Percentiles rank a stretch among this genome's conserved stretches.
Evolutionary conservation across 495 filamentous ascomycete genomes (phyloP).

Genomic region (Melanomma pulvis-pyrius): DNA sequence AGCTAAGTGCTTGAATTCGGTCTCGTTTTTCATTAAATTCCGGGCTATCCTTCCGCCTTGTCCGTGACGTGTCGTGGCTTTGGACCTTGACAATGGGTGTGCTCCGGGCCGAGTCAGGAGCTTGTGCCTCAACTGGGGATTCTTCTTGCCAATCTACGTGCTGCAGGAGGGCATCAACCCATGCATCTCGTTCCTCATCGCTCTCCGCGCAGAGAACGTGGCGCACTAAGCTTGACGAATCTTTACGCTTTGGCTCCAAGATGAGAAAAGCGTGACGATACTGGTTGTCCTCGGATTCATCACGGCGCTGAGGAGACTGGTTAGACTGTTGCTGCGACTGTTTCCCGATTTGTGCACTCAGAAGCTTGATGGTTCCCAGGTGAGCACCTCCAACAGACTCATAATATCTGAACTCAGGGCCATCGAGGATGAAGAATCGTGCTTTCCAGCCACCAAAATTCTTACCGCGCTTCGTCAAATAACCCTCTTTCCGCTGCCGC

Average conservation of each 20-base stretch:
- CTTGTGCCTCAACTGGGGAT: slow-evolving; percentile 47
- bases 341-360: slow-evolving; percentile 91
- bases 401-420: slow-evolving; percentile 86
- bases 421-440: slow-evolving; percentile 89
- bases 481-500: slow-evolving; percentile 81
- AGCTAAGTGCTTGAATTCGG: slow-evolving; percentile 76
- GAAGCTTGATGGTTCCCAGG: slow-evolving; percentile 89
- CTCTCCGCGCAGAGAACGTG: slow-evolving; percentile 96
- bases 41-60: slow-evolving; percentile 44
- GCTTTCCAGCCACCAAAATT: slow-evolving; percentile 99
- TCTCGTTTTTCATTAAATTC: slow-evolving; percentile 45
- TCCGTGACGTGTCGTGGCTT: slow-evolving; percentile 14
- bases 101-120: slow-evolving; percentile 38
- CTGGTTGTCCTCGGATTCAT: slow-evolving; percentile 84
- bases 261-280: slow-evolving; percentile 96
- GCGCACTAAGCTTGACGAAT: slow-evolving; percentile 84
- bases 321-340: slow-evolving; percentile 68
- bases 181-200: slow-evolving; percentile 87
- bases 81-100: slow-evolving; percentile 15
- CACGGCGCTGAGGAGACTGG: slow-evolving; percentile 60
- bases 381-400: slow-evolving; percentile 86
- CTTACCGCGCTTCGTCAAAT: slow-evolving; percentile 94
- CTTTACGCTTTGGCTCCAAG: slow-evolving; percentile 93
- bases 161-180: slow-evolving; percentile 86
- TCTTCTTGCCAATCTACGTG: slow-evolving; percentile 76